These are phyloP conservation scores for Vitis hybrid DNA, from an alignment of 177 flowering plant species.

Conservation along the genomic window DNA sequence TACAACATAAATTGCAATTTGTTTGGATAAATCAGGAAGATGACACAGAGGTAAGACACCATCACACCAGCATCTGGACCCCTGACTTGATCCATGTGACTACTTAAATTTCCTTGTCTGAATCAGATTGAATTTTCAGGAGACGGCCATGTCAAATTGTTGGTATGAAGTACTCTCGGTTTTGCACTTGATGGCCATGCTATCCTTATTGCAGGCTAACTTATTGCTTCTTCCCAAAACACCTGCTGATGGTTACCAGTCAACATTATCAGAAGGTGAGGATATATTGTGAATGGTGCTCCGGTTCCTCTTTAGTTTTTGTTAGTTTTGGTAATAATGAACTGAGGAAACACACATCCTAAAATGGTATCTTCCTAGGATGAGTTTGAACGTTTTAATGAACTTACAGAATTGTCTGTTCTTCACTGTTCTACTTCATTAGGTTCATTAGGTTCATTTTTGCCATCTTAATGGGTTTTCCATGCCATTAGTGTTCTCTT, in stretches of 20 bases:
- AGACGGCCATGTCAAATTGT: conserved; percentile 75
- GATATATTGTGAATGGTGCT: conserved; percentile 6
- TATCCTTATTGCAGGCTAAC: conserved; percentile 83
- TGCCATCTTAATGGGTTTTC: too few relatives aligned
- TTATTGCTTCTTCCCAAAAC: conserved; percentile 81
- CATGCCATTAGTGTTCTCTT: too few relatives aligned
- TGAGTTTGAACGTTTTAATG: too few relatives aligned
- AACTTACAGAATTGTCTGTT: too few relatives aligned
- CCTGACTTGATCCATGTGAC: conserved; percentile 11
- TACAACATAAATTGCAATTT: conserved; percentile 79
- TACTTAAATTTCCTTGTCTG: not conserved
- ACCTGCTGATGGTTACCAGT: conserved; percentile 78
- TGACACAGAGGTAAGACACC: conserved; percentile 68
- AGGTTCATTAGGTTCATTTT: too few relatives aligned
- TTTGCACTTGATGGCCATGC: conserved; percentile 89
- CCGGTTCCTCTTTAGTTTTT: too few relatives aligned
- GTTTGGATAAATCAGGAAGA: conserved; percentile 96
- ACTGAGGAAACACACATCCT: too few relatives aligned
- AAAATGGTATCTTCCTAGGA: too few relatives aligned
- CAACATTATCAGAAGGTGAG: conserved; percentile 90
- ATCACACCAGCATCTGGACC: not conserved
- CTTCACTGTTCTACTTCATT: too few relatives aligned
- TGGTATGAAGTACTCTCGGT: conserved; percentile 96
- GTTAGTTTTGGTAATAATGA: too few relatives aligned
- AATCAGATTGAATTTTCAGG: conserved; percentile 44